Evolutionary conservation across 345 rosid species (phyloP).

Genomic region (Pelargonium nanum): DNA sequence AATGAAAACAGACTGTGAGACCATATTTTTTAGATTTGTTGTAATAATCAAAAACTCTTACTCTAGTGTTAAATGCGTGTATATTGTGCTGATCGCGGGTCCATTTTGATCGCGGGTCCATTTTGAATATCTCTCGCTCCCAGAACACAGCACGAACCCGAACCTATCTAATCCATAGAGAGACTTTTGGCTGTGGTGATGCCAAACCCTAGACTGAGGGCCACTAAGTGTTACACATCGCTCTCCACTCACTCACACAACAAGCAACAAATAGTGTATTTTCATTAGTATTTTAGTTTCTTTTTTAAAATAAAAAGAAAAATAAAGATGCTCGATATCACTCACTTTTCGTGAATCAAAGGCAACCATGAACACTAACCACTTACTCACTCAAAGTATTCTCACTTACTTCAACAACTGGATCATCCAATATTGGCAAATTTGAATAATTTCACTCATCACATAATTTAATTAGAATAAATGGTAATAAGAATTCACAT

Average conservation of each 20-base stretch:
- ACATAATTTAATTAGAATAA: slow-evolving; percentile 12
- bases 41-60: background rate
- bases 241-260: slow-evolving; percentile 23
- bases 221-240: slow-evolving; percentile 22
- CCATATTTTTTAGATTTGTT: background rate
- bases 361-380: slow-evolving; percentile 61
- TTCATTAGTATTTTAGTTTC: background rate
- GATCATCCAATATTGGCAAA: slow-evolving; percentile 18
- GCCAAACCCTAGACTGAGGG: slow-evolving; percentile 38
- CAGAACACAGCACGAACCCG: background rate
- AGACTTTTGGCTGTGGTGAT: slow-evolving; percentile 53
- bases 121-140: no score
- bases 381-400: slow-evolving; percentile 81
- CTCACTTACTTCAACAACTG: slow-evolving; percentile 43
- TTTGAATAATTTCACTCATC: background rate
- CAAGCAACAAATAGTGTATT: background rate
- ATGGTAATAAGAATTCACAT: slow-evolving; percentile 28
- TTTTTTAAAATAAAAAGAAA: slow-evolving; percentile 10
- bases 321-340: slow-evolving; percentile 47
- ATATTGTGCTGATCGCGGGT: no score
- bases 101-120: no score
- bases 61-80: background rate
- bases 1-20: slow-evolving; percentile 19
- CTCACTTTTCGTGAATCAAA: slow-evolving; percentile 85
- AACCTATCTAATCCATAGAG: slow-evolving; percentile 56